phyloP scores from a whole-genome alignment of 2,329 filamentous ascomycete species.

The Apiospora rasikravindrae region DNA sequence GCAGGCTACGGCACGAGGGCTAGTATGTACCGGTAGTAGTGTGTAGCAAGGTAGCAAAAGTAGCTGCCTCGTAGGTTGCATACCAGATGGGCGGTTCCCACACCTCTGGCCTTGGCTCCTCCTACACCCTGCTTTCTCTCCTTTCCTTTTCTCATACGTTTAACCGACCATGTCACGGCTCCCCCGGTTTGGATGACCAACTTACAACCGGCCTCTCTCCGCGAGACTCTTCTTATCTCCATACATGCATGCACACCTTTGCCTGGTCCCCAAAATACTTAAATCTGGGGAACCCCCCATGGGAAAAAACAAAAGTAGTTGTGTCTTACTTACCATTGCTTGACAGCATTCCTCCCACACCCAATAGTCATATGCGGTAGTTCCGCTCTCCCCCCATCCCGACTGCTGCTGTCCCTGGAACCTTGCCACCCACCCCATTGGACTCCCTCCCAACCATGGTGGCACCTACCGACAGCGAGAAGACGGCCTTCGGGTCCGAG shows the following conservation, averaged over 20 bases:
- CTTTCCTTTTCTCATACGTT: not conserved
- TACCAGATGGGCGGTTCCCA: not conserved
- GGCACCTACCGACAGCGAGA: conserved; percentile 9
- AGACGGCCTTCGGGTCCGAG: not conserved
- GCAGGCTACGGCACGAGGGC: not conserved
- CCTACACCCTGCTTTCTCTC: too few relatives aligned
- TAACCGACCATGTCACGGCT: not conserved
- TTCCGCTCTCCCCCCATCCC: not conserved
- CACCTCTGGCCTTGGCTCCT: not conserved
- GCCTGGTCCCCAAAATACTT: not conserved
- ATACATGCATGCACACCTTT: not conserved
- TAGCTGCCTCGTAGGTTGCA: not conserved
- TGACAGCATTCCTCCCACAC: conserved; percentile 8
- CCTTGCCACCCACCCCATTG: not conserved
- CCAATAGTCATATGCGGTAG: not conserved
- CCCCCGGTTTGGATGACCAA: not conserved
- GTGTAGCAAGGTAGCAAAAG: too few relatives aligned
- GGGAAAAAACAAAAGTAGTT: not conserved
- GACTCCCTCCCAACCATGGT: not conserved
- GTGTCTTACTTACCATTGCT: not conserved
- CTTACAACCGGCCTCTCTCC: not conserved
- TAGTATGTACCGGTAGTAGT: not conserved
- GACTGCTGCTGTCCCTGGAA: not conserved
- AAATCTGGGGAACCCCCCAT: conserved; percentile 5
- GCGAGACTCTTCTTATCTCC: not conserved